Evolutionary conservation across 2,329 filamentous ascomycete genomes (phyloP).

Genomic region (Aspergillus pseudotamarii): DNA sequence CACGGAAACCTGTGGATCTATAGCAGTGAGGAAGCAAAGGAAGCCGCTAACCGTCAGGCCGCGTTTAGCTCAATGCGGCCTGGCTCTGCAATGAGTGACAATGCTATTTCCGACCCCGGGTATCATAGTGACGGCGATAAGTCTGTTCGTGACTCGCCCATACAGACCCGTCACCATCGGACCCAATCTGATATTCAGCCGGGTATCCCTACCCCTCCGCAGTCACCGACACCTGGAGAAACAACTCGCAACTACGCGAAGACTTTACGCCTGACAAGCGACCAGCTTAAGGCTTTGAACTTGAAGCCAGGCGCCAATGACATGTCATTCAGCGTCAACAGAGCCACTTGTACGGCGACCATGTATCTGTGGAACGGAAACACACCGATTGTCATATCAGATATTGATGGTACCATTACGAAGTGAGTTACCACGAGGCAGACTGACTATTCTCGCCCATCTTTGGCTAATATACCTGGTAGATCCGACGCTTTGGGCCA

Average conservation of each 20-base stretch:
- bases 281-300: slow-evolving; percentile 84
- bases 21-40: slow-evolving; percentile 94
- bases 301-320: slow-evolving; percentile 84
- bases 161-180: slow-evolving; percentile 49
- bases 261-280: slow-evolving; percentile 89
- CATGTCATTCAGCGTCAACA: slow-evolving; percentile 96
- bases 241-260: slow-evolving; percentile 91
- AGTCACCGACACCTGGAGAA: slow-evolving; percentile 61
- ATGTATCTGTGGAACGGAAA: slow-evolving; percentile 95
- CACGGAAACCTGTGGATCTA: slow-evolving; percentile 99
- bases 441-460: background rate
- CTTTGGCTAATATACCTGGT: slow-evolving; percentile 20
- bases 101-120: slow-evolving; percentile 87
- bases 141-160: slow-evolving; percentile 68
- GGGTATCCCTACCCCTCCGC: slow-evolving; percentile 63
- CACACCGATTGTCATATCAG: slow-evolving; percentile 92
- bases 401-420: slow-evolving; percentile 98
- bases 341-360: slow-evolving; percentile 84
- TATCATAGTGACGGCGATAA: slow-evolving; percentile 85
- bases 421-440: slow-evolving; percentile 58
- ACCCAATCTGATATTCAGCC: slow-evolving; percentile 72
- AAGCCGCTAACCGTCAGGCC: slow-evolving; percentile 73
- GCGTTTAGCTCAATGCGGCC: slow-evolving; percentile 56
- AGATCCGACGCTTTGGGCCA: slow-evolving; percentile 87
- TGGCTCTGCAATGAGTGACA: slow-evolving; percentile 61